Evolutionary conservation across 306 rosid genomes (phyloP).

Genomic region (Urtica urens): DNA sequence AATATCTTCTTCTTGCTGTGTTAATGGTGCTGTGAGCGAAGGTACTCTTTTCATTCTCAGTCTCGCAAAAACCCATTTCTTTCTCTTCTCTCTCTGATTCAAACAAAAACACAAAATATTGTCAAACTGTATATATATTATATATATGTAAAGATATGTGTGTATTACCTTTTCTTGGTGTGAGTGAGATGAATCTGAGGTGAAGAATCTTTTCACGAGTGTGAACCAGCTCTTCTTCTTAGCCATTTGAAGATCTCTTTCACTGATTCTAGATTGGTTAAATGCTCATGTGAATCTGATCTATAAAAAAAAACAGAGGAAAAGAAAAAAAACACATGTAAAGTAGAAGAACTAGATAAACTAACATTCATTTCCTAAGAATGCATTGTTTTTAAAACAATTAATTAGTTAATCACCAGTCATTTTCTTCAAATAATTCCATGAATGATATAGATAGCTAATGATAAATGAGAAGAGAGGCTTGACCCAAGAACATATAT

Average conservation of each 20-base stretch:
- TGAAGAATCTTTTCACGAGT: constrained; percentile 59
- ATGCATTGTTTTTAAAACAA: constrained; percentile 25
- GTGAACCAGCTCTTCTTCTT: constrained; percentile 74
- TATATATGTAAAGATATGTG: constrained; percentile 4
- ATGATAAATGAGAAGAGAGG: constrained; percentile 18
- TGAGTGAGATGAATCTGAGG: constrained; percentile 44
- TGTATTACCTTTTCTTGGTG: constrained; percentile 50
- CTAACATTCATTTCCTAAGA: constrained; percentile 15
- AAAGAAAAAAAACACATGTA: not conserved
- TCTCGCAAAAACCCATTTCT: constrained; percentile 69
- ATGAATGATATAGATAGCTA: constrained; percentile 32
- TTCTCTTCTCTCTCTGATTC: constrained; percentile 57
- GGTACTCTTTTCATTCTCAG: constrained; percentile 39
- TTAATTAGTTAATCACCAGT: constrained; percentile 28
- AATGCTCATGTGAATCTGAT: constrained; percentile 6
- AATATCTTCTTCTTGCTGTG: constrained; percentile 18
- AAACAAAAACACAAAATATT: not conserved
- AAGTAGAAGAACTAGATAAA: not conserved
- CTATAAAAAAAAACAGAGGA: constrained; percentile 1
- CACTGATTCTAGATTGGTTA: no score
- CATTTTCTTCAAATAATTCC: constrained; percentile 1
- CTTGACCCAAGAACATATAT: constrained; percentile 9
- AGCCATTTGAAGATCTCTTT: constrained; percentile 57
- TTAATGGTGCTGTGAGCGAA: constrained; percentile 39
- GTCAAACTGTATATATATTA: not conserved